A percentile compares a stretch with the other conserved stretches of the same genome.
These are phyloP conservation scores for Carallia brachiata DNA, from an alignment of 345 rosid species.

Conservation along the genomic window DNA sequence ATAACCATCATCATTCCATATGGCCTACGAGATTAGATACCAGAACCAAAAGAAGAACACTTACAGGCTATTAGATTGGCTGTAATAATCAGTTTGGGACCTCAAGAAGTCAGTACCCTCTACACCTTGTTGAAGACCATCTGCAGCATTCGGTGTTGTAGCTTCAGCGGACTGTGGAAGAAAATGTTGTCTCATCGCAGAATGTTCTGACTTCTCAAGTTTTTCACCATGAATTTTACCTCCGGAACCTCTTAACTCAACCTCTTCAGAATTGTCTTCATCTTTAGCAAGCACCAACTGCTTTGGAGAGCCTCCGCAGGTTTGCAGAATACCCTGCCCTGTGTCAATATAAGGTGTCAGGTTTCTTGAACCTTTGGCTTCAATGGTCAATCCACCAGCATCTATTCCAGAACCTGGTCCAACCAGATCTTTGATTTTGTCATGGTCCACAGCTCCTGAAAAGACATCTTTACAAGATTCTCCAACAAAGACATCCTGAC, in stretches of 20 bases:
- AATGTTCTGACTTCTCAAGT: constrained; percentile 19
- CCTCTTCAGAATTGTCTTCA: constrained; percentile 29
- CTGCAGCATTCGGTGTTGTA: constrained; percentile 21
- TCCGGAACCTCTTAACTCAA: constrained; percentile 15
- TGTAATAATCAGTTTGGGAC: constrained; percentile 31
- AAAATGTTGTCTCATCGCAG: constrained; percentile 27
- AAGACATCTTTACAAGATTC: constrained; percentile 18
- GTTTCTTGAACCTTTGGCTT: constrained; percentile 22
- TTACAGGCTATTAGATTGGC: constrained; percentile 43
- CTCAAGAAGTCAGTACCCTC: constrained; percentile 28
- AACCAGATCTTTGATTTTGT: constrained; percentile 13
- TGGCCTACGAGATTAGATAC: not conserved
- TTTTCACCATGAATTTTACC: constrained; percentile 27
- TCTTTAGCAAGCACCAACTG: constrained; percentile 28
- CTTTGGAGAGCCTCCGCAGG: constrained; percentile 15
- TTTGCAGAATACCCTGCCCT: constrained; percentile 13
- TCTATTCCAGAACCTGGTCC: constrained; percentile 19
- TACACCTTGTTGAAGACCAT: constrained; percentile 21
- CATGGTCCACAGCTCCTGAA: constrained; percentile 19
- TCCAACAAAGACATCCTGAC: constrained; percentile 15
- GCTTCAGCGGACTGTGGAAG: constrained; percentile 19
- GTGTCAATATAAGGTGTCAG: constrained; percentile 24
- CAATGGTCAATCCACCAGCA: constrained; percentile 22
- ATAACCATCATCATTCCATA: not conserved
- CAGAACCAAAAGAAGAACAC: constrained; percentile 15